phyloP scores from a whole-genome alignment of 805 yeast species.

The Barnettozyma siamensis region DNA sequence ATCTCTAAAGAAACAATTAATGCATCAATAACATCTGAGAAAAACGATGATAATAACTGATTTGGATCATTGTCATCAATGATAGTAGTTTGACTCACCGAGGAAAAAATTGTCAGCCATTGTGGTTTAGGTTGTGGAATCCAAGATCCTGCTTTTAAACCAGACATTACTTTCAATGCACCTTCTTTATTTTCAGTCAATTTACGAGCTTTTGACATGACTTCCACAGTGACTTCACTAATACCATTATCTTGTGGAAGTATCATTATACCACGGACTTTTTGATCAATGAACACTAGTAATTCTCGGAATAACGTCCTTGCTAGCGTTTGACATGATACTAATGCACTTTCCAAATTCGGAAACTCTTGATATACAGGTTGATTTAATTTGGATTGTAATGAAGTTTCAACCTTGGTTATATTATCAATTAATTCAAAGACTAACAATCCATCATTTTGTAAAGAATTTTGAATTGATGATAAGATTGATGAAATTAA shows the following conservation, averaged over 20 bases:
- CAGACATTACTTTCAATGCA: slow-evolving; percentile 42
- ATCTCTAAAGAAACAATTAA: slow-evolving; percentile 60
- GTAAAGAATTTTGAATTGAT: slow-evolving; percentile 36
- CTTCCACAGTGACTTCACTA: slow-evolving; percentile 66
- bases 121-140: slow-evolving; percentile 53
- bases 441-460: slow-evolving; percentile 44
- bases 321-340: slow-evolving; percentile 26
- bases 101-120: slow-evolving; percentile 44
- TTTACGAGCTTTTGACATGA: slow-evolving; percentile 60
- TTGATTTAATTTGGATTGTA: slow-evolving; percentile 26
- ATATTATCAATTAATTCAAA: slow-evolving; percentile 55
- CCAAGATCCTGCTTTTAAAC: slow-evolving; percentile 60
- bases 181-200: slow-evolving; percentile 58
- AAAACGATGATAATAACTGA: slow-evolving; percentile 56
- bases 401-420: slow-evolving; percentile 23
- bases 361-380: slow-evolving; percentile 19
- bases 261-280: slow-evolving; percentile 39
- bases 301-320: slow-evolving; percentile 49
- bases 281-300: slow-evolving; percentile 47
- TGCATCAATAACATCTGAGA: slow-evolving; percentile 75
- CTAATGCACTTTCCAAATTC: slow-evolving; percentile 18
- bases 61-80: slow-evolving; percentile 38
- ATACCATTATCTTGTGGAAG: slow-evolving; percentile 67
- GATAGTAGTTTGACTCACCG: slow-evolving; percentile 38
- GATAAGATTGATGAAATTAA: slow-evolving; percentile 34